Evolutionary conservation across 345 rosid species (phyloP), one percentile per base, ranked within the genome.

Genomic region (Triadica sebifera): DNA sequence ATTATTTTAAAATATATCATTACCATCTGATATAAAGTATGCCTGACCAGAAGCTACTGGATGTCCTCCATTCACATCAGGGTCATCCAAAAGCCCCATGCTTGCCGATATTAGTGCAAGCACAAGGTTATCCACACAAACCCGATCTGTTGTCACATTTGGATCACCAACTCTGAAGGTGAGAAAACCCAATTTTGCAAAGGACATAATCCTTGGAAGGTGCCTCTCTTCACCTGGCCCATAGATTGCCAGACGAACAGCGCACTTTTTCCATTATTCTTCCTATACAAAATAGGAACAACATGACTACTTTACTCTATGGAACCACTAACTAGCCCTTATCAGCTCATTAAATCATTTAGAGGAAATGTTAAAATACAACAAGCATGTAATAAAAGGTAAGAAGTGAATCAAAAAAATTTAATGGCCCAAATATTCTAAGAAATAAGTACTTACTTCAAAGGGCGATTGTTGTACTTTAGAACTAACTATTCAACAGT

Each of bases 221-320:
- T 89, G 98, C 59, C 98, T 85, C 74, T 92, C 97, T 85, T 94
- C 97, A 3, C 98, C 97, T 0, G 92, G 98, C 72, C 97, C 97
- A 71, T 94, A 92, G 43, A 94, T 89, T 61, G 98, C 97, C 39
- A 97, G 97, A 69, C 97, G 97, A 47, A 94, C 64, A 0, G 93
- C 97, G 81, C 97, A 67, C 78, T 60, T 65, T 87, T 87, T 20
- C 89, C 84, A 4, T 70, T 84, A 75, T 82, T 85, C 73, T 86
- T 76, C 88, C 98, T 92, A 67, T 37, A 74, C 56, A 79, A 22
- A 65, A 77, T 55, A 52, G 50, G 74, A 63, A 63, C 43, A 34
- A 52, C 17, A 73, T 29, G 57, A 51, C 5, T 43, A 34, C 39
- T 29, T 72, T 39, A 12, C 69, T 19, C 10, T 8, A 66, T 4